Base-by-base conservation (phyloP, 495 filamentous ascomycete species). In the Pyrenula massariospora region DNA sequence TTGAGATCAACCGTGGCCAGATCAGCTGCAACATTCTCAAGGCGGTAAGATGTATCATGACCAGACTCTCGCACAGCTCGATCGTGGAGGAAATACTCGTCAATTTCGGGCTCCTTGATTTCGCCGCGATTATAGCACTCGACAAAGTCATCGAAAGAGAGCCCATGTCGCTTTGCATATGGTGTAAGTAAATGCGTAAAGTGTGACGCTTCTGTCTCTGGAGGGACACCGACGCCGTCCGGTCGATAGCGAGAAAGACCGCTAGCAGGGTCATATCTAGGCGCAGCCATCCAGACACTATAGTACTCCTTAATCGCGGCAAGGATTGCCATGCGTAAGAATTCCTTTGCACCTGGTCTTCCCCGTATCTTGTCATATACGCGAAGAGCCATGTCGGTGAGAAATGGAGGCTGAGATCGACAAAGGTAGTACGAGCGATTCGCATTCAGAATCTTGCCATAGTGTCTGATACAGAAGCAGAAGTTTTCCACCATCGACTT, bases 231-330 rank as follows among this genome's bases (percentile, higher is more conserved):
- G 21, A 83, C 68, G n/a, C 93, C 91, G 65, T 89, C 70, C 1
- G 93, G 89, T 24, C 89, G 82, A 68, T 98, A 98, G 57, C 90
- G 77, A 1, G 89, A 94, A 1, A 98, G 77, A n/a, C 90, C 90
- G 20, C 88, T 86, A 12, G 76, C 79, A 0, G 77, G 81, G 65
- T 98, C 93, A 25, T 86, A 73, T 22, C 93, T 84, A 12, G 93
- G 93, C 52, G 81, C 76, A 5, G 83, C 72, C 69, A 82, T 89
- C 93, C 93, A 98, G 11, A 96, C 88, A 52, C 77, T 88, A 68
- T 94, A 79, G 68, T 98, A 98, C 61, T 98, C 93, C 68, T 96
- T 97, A 69, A 96, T 96, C 2, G 91, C 94, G 3, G 93, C 93
- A 10, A 96, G 77, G 12, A 87, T 85, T 1, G 91, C 82, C 20